phyloP scores from a whole-genome alignment of 129 eudicot species.

The Pittosporum tobira region DNA sequence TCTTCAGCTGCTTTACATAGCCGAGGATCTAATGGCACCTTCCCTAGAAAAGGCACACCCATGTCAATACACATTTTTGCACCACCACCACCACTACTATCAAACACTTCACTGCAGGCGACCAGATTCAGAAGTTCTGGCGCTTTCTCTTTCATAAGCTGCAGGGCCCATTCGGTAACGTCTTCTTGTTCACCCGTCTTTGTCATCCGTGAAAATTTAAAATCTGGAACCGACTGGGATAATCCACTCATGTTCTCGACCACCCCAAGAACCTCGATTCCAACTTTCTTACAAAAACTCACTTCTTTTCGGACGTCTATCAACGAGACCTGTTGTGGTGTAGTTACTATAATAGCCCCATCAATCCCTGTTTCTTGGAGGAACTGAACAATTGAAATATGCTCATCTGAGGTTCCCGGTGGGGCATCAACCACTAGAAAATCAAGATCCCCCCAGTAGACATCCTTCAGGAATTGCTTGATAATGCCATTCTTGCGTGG shows the following conservation, averaged over 20 bases:
- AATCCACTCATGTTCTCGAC: conserved; percentile 95
- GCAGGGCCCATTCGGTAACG: conserved; percentile 42
- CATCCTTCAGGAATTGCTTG: conserved; percentile 77
- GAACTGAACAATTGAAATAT: conserved; percentile 75
- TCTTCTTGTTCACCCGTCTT: conserved; percentile 54
- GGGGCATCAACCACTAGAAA: conserved; percentile 88
- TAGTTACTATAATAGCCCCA: conserved; percentile 85
- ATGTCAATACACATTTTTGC: conserved; percentile 65
- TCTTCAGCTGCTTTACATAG: conserved; percentile 90
- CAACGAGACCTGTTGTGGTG: conserved; percentile 91
- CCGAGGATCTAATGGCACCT: conserved; percentile 79
- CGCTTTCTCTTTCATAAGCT: conserved; percentile 47
- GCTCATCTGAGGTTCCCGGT: conserved; percentile 96
- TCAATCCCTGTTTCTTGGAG: conserved; percentile 81
- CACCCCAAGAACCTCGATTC: conserved; percentile 66
- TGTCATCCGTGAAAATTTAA: conserved; percentile 39
- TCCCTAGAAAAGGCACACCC: conserved; percentile 87
- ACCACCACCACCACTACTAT: conserved; percentile 82
- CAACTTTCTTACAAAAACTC: conserved; percentile 83
- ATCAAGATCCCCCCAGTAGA: conserved; percentile 91
- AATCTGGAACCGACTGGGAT: conserved; percentile 45
- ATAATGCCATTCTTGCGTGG: conserved; percentile 86
- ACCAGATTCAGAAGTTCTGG: conserved; percentile 62
- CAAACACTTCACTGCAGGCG: conserved; percentile 68
- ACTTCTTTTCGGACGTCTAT: conserved; percentile 86